phyloP scores from a whole-genome alignment of 495 filamentous ascomycete species.

The Terfezia boudieri region DNA sequence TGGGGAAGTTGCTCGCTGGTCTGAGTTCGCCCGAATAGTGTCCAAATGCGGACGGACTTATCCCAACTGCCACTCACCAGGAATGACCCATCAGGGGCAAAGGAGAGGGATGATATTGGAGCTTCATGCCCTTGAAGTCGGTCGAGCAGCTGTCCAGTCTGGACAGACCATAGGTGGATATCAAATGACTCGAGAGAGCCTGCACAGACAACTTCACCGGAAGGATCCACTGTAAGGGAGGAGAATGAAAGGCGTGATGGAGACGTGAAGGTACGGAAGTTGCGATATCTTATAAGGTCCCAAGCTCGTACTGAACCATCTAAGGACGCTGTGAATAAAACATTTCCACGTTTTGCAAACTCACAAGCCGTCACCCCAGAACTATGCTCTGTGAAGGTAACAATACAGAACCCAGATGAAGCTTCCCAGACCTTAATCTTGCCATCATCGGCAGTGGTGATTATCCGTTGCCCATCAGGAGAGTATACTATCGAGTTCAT shows the following conservation, averaged over 20 bases:
- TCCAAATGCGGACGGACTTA: conserved; percentile 83
- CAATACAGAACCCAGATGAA: conserved; percentile 87
- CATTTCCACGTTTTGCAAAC: conserved; percentile 81
- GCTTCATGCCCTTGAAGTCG: conserved; percentile 82
- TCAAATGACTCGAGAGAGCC: conserved; percentile 91
- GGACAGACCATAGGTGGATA: conserved; percentile 93
- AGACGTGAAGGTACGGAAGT: conserved; percentile 91
- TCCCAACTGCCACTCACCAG: conserved; percentile 91
- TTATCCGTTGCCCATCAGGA: conserved; percentile 74
- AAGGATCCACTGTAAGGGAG: conserved; percentile 84
- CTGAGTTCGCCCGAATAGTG: conserved; percentile 76
- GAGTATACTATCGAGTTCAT: conserved; percentile 88
- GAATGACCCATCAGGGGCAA: conserved; percentile 61
- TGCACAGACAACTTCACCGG: conserved; percentile 83
- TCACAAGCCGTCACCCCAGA: conserved; percentile 89
- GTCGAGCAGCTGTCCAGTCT: conserved; percentile 88
- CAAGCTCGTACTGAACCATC: conserved; percentile 88
- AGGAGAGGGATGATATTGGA: conserved; percentile 65
- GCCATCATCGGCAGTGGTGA: conserved; percentile 85
- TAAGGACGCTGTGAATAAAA: conserved; percentile 80
- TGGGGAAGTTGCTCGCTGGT: conserved; percentile 84
- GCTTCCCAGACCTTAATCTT: conserved; percentile 98
- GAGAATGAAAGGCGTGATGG: conserved; percentile 80
- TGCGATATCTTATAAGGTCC: conserved; percentile 89
- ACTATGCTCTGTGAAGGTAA: conserved; percentile 92